Percentiles rank a stretch among this genome's conserved stretches.
phyloP scores from a whole-genome alignment of 768 basidiomycete species.

The Cantharellus anzutake region DNA sequence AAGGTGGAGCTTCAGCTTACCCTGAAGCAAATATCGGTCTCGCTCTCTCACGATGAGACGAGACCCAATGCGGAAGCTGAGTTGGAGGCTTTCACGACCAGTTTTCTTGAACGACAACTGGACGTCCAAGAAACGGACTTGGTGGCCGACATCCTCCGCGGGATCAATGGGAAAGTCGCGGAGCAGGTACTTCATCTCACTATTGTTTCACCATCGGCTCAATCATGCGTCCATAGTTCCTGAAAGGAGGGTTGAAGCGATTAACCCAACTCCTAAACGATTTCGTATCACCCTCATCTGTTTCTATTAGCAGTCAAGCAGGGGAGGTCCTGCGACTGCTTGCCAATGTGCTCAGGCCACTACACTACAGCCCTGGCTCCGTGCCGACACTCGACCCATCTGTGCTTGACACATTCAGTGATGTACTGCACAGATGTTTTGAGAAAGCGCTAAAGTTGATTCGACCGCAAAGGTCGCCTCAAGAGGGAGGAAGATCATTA shows the following conservation, averaged over 20 bases:
- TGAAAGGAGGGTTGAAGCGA: conserved; percentile 6
- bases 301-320: conserved; percentile 1
- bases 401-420: not conserved
- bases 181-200: not conserved
- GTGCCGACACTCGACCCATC: not conserved
- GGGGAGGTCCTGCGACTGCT: conserved; percentile 9
- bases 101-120: conserved; percentile 54
- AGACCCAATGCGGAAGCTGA: conserved; percentile 28
- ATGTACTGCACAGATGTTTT: not conserved
- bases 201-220: not conserved
- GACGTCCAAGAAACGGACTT: conserved; percentile 66
- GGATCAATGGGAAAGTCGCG: conserved; percentile 44
- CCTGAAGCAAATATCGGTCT: conserved; percentile 52
- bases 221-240: not conserved
- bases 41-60: conserved; percentile 32
- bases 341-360: conserved; percentile 3
- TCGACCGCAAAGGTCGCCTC: not conserved
- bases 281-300: not conserved
- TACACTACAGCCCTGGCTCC: not conserved
- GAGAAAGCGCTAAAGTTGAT: not conserved
- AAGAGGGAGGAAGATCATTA: not conserved
- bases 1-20: conserved; percentile 62
- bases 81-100: conserved; percentile 44
- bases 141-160: conserved; percentile 63
- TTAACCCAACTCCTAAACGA: conserved; percentile 3